Evolutionary conservation across 129 eudicot genomes (phyloP), one percentile per base, ranked within the genome.

Genomic region (Tagetes erecta): DNA sequence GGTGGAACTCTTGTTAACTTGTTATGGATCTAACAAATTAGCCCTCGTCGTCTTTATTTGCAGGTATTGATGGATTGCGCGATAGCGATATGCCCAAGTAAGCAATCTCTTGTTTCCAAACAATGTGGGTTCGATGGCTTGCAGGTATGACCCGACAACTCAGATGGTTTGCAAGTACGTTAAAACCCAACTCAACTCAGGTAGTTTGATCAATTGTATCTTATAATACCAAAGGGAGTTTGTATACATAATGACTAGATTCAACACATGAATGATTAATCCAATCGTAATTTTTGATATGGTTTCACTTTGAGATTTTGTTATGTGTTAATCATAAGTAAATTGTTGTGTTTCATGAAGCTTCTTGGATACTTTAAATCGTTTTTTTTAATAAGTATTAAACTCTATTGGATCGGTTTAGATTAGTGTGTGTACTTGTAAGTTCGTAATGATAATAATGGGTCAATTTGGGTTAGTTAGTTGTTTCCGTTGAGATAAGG

Each of bases 71-170:
- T 95, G 62, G 94, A 87, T 77, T 95, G 99, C 50, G 81, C 83
- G 8, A 82, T 95, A 37, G 96, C 80, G 67, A 82, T 95, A 46
- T 91, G 97, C 71, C 99, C 99, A 38, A 91, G 87, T 63, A 95
- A 85, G 80, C 97, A 91, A 64, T 63, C 96, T 70, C 84, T 95
- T 35, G 84, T 88, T 9, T 78, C 84, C 76, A 95, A 91, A 80
- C 92, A 86, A 69, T 95, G 99, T 82, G 97, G 97, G 63, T 82
- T 95, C 58, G 97, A 94, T 83, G 94, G 99, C 70, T 67, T 94
- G 56, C 90, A 84, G 76, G 96, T 94, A 44, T 94, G 85, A 94
- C 59, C 58, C 59, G 9, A 35, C 72, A 4, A 42, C 34, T 59
- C 42, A 42, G 20, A 36, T 34, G 57, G 36, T 13, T 40, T 58